These are phyloP conservation scores for Amphibolis antarctica DNA, from an alignment of 106 monocot species.

Conservation along the genomic window DNA sequence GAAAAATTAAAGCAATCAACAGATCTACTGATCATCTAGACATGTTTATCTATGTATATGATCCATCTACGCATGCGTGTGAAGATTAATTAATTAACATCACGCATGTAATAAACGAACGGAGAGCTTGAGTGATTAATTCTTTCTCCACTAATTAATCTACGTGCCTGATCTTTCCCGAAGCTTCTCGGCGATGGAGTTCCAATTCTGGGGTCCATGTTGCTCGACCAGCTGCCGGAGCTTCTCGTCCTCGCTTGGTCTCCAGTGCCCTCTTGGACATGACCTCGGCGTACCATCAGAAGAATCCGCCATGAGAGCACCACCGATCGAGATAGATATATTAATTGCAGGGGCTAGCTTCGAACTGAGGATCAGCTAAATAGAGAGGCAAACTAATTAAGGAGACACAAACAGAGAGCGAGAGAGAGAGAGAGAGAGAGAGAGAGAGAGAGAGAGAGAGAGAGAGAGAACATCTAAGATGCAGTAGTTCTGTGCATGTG, in stretches of 20 bases:
- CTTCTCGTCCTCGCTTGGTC: slow-evolving; percentile 76
- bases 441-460: not conserved
- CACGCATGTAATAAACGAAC: too few species aligned
- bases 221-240: slow-evolving; percentile 59
- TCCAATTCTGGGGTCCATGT: slow-evolving; percentile 89
- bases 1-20: too few species aligned
- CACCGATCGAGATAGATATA: too few species aligned
- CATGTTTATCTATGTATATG: too few species aligned
- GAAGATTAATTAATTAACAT: too few species aligned
- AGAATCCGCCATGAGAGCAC: slow-evolving; percentile 5
- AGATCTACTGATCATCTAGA: too few species aligned
- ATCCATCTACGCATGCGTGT: too few species aligned
- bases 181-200: slow-evolving; percentile 67
- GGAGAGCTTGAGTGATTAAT: not conserved
- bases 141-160: not conserved
- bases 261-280: slow-evolving; percentile 71
- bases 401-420: too few species aligned
- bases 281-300: not conserved
- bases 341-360: too few species aligned
- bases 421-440: not conserved
- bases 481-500: too few species aligned
- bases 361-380: too few species aligned
- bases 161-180: slow-evolving; percentile 68
- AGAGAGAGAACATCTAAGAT: not conserved
- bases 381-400: not conserved